Base-by-base conservation (phyloP, 768 basidiomycete species). In the Bullera alba region DNA sequence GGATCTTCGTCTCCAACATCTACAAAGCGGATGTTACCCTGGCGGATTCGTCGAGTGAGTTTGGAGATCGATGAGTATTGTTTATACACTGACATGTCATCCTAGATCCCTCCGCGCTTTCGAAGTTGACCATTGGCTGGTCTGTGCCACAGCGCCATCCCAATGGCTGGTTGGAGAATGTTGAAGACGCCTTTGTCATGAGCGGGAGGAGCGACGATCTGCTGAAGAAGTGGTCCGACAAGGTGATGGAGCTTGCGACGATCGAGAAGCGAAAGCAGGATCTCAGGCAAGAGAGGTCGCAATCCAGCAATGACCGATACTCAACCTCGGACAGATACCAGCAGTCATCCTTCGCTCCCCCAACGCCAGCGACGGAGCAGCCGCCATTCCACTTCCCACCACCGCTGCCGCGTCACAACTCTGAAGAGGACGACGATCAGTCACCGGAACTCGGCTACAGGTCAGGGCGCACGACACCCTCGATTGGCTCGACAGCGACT, bases 1-100 rank as follows among this genome's bases (percentile, higher is more conserved):
- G 95, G 25, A 97, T 99, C 54, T 97, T 95, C 74, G 77, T 97
- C 59, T 90, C 91, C 57, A 99, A 97, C 63, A 89, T 97, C 45
- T 91, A 88, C 0, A 34, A 34, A 8, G 32, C 32, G 8, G 32
- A 8, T 34, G 32, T 34, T n/a, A 34, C 32, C n/a, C n/a, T n/a
- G 32, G 32, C 32, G 8, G 32, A 34, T n/a, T n/a, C 32, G 10
- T 8, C 35, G 19, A 37, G 16, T 37, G 54, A 35, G 22, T 37
- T 23, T 22, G 36, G 23, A 30, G 6, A 1, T 30, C 25, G 10
- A 8, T 15, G 22, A 48, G 47, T 5, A 26, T 14, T 43, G 48
- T 28, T 47, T 42, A 47, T 25, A 39, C 1, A 23, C 42, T 38
- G 53, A 57, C 34, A n/a, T n/a, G n/a, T n/a, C n/a, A n/a, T n/a